Conservation (phyloP, 352 stramenopile species). For the Pythium rhizo-oryzae region DNA sequence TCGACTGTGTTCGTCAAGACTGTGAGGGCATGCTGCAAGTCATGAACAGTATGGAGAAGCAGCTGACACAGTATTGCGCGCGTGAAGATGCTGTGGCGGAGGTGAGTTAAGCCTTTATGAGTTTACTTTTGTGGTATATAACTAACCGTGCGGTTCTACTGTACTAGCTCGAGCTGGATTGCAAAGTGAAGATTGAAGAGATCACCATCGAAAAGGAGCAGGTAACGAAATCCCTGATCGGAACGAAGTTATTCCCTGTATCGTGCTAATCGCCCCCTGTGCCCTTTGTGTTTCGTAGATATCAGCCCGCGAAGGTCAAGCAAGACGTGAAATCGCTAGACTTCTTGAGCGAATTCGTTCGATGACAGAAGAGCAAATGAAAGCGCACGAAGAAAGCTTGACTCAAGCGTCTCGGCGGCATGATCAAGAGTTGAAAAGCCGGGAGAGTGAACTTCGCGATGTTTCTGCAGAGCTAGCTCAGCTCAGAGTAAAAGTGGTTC, state of each 20-base stretch:
- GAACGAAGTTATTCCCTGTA: background rate
- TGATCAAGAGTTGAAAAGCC: constrained; percentile 42
- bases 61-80: constrained; percentile 74
- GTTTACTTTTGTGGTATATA: background rate
- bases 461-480: constrained; percentile 53
- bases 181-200: constrained; percentile 71
- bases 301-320: constrained; percentile 58
- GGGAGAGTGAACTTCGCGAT: constrained; percentile 56
- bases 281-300: constrained; percentile 36
- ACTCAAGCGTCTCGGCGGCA: constrained; percentile 36
- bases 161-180: constrained; percentile 67
- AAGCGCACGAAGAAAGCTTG: constrained; percentile 45
- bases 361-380: constrained; percentile 54
- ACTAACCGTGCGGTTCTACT: background rate
- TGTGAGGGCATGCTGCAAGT: constrained; percentile 86
- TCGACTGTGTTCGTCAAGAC: constrained; percentile 71
- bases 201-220: constrained; percentile 79
- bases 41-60: constrained; percentile 83
- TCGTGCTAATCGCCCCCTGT: too few species aligned
- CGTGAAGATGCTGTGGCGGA: constrained; percentile 75
- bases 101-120: constrained; percentile 30
- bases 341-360: constrained; percentile 59
- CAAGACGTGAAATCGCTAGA: constrained; percentile 66
- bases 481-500: constrained; percentile 53
- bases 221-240: constrained; percentile 24